phyloP scores from a whole-genome alignment of 352 stramenopile genomes.

The Pythium sp. region DNA sequence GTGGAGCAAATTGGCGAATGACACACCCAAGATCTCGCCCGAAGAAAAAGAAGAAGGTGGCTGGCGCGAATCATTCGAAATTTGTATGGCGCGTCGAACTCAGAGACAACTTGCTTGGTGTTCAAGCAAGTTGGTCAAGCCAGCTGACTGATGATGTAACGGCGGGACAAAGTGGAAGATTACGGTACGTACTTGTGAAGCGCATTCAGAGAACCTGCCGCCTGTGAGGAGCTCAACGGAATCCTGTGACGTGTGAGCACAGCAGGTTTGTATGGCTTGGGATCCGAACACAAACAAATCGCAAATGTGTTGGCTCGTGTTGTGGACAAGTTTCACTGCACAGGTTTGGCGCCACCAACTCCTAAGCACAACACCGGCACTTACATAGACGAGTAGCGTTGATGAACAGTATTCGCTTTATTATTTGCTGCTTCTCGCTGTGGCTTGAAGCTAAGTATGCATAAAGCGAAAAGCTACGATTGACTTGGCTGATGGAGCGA shows the following conservation, averaged over 20 bases:
- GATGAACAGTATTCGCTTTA: not conserved
- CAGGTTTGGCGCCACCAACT: not conserved
- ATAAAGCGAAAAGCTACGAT: not conserved
- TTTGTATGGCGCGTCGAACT: not conserved
- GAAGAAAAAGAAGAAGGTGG: not conserved
- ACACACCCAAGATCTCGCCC: not conserved
- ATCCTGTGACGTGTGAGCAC: slow-evolving; percentile 9
- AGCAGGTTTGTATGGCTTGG: not conserved
- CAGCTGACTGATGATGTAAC: not conserved
- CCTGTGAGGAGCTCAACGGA: not conserved
- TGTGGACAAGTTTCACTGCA: not conserved
- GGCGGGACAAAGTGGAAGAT: slow-evolving; percentile 1
- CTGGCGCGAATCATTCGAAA: not conserved
- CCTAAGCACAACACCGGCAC: not conserved
- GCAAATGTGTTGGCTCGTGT: not conserved
- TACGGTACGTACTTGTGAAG: not conserved
- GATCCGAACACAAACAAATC: not conserved
- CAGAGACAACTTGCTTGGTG: not conserved
- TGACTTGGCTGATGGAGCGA: not conserved
- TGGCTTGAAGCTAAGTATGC: not conserved
- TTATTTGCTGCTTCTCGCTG: not conserved
- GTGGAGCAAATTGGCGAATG: slow-evolving; percentile 9
- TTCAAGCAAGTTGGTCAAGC: not conserved
- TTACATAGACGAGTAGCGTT: not conserved
- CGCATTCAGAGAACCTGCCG: not conserved